These are phyloP conservation scores for Solanum piurae DNA, from an alignment of 257 asterid genomes.

Conservation along the genomic window DNA sequence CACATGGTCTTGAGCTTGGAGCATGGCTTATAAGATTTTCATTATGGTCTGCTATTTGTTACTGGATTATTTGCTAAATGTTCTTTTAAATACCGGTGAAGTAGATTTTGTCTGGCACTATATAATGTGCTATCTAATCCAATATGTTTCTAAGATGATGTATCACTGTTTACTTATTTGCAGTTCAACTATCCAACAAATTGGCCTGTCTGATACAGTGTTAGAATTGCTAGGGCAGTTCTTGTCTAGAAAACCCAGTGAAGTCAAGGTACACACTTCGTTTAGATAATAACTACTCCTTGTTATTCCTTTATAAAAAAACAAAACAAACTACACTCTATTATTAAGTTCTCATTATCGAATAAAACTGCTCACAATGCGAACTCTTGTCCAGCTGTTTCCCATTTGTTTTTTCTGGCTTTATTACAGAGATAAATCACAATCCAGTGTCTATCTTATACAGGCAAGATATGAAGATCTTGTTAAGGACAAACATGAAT, in stretches of 20 bases:
- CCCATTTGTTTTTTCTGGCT: constrained; percentile 40
- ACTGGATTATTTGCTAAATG: neutral
- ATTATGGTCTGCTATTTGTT: neutral
- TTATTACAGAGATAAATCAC: constrained; percentile 59
- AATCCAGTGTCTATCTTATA: constrained; percentile 55
- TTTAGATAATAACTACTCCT: neutral
- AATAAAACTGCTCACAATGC: constrained; percentile 46
- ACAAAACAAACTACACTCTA: neutral
- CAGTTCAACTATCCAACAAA: constrained; percentile 50
- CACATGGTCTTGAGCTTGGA: neutral
- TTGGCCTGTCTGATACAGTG: constrained; percentile 51
- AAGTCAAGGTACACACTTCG: constrained; percentile 55
- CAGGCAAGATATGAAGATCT: constrained; percentile 92
- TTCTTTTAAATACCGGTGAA: neutral
- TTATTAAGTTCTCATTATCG: constrained; percentile 13
- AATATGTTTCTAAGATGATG: neutral
- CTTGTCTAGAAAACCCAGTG: constrained; percentile 62
- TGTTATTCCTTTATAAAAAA: neutral
- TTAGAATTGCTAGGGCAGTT: constrained; percentile 56
- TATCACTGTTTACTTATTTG: constrained; percentile 1
- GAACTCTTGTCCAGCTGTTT: constrained; percentile 62
- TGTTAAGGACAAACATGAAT: constrained; percentile 25
- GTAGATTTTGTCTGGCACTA: neutral
- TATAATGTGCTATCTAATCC: neutral
- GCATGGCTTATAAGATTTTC: neutral